Evolutionary conservation across 305 asterid genomes (phyloP).

Genomic region (Solanum aculeatissimum): DNA sequence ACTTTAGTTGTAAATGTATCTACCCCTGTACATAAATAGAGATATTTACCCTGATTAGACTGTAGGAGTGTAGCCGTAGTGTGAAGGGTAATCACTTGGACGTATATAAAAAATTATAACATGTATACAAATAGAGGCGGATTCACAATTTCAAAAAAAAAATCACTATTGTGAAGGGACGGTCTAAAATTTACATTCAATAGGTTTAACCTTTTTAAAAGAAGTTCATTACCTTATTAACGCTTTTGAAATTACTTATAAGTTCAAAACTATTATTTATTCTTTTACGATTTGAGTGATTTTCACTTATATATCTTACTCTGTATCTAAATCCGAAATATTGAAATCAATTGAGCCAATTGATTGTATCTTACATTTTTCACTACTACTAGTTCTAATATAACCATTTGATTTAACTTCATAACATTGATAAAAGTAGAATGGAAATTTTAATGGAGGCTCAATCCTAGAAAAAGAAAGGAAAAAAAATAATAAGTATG

Average conservation of each 20-base stretch:
- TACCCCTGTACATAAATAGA: neutral
- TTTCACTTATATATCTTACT: neutral
- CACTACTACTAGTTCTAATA: neutral
- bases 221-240: neutral
- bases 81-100: neutral
- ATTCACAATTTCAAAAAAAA: neutral
- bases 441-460: neutral
- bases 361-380: neutral
- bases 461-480: neutral
- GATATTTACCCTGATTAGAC: neutral
- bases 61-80: neutral
- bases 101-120: neutral
- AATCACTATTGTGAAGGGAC: neutral
- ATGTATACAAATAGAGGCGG: rapidly evolving
- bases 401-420: neutral
- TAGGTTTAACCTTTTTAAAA: neutral
- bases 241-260: neutral
- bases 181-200: neutral
- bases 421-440: neutral
- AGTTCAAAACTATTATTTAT: neutral
- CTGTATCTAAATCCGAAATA: neutral
- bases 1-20: neutral
- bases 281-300: neutral
- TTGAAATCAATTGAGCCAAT: neutral
- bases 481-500: neutral